Percentiles rank a stretch among this genome's conserved stretches.
Evolutionary conservation across 108 stramenopile genomes (phyloP).

Genomic region (Nitzschia sp.): DNA sequence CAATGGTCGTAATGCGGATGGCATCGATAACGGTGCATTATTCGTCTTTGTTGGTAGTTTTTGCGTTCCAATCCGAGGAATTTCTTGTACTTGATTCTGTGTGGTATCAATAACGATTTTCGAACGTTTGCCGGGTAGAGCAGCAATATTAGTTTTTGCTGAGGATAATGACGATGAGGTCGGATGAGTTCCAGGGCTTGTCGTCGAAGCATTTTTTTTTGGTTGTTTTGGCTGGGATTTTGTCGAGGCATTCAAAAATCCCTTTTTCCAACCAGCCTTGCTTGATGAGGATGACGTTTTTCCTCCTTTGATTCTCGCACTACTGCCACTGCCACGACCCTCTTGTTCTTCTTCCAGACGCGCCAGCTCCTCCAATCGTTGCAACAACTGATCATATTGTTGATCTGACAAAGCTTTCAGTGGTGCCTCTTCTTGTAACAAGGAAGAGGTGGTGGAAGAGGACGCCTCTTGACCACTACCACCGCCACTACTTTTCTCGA

Average conservation of each 20-base stretch:
- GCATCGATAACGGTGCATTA: not conserved
- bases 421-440: conserved; percentile 1
- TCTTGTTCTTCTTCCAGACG: conserved; percentile 29
- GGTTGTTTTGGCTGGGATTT: not conserved
- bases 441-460: not conserved
- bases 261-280: conserved; percentile 40
- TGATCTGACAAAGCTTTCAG: conserved; percentile 20
- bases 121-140: conserved; percentile 5
- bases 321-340: not conserved
- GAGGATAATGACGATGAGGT: not conserved
- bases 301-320: conserved; percentile 2
- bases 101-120: conserved; percentile 26
- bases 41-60: conserved; percentile 7
- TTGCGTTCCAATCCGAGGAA: conserved; percentile 16
- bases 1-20: not conserved
- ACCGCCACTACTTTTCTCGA: no score
- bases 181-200: not conserved
- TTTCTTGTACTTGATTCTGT: conserved; percentile 28
- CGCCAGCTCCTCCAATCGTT: conserved; percentile 36
- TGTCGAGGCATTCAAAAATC: conserved; percentile 22
- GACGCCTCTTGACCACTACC: not conserved
- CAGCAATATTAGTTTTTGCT: not conserved
- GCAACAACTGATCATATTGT: conserved; percentile 20
- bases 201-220: not conserved
- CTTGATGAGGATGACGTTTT: no score